Percentiles rank a stretch among this genome's conserved stretches.
phyloP scores from a whole-genome alignment of 345 rosid genomes.

The Syzygium aromaticum region DNA sequence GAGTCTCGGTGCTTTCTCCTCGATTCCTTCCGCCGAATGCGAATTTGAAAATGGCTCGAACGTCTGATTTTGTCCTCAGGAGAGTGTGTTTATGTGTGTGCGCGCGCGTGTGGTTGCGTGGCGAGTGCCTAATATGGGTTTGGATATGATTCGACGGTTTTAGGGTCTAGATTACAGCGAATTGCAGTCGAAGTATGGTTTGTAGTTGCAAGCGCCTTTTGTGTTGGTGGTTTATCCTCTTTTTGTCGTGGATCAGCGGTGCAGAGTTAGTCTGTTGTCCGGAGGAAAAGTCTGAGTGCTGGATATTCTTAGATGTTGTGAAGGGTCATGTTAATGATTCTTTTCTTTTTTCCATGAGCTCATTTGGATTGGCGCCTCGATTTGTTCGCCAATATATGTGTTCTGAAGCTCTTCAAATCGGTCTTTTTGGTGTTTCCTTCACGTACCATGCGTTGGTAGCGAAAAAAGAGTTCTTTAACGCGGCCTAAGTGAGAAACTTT shows the following conservation, averaged over 20 bases:
- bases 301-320: background rate
- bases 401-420: background rate
- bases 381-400: background rate
- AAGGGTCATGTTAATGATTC: background rate
- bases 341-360: background rate
- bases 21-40: background rate
- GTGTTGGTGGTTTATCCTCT: background rate
- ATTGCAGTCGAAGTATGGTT: background rate
- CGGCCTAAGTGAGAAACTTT: background rate
- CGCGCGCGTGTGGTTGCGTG: background rate
- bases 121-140: background rate
- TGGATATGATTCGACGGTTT: background rate
- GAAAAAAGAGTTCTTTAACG: background rate
- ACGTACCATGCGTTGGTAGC: background rate
- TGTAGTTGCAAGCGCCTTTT: background rate
- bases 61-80: background rate
- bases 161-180: background rate
- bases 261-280: background rate
- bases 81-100: background rate
- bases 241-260: background rate
- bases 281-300: background rate
- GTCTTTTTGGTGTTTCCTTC: background rate
- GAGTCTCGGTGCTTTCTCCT: constrained; percentile 6
- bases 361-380: background rate
- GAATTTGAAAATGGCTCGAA: background rate